Conservation (phyloP, 176 grass and related monocot species). For the Calamus simplicifolius region DNA sequence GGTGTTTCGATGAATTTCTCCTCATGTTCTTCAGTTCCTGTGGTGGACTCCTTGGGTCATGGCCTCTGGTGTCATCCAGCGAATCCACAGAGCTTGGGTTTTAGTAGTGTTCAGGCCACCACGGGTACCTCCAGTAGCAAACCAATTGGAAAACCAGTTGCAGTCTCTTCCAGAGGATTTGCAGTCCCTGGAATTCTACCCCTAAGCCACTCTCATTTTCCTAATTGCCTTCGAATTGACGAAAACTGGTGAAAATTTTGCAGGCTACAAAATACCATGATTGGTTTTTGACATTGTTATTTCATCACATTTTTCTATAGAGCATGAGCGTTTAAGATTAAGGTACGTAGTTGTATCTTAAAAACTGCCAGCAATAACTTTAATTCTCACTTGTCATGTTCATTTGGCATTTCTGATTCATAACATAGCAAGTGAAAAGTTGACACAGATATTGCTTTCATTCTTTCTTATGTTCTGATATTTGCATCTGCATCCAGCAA, state of each 20-base stretch:
- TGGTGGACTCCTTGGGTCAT: not conserved
- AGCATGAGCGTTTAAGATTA: no score
- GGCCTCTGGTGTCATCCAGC: slow-evolving; percentile 2
- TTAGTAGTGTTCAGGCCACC: not conserved
- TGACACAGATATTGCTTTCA: not conserved
- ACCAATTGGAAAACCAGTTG: slow-evolving; percentile 4
- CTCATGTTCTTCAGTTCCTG: not conserved
- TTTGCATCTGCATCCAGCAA: slow-evolving; percentile 39
- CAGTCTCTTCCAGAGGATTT: slow-evolving; percentile 1
- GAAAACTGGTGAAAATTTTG: no score
- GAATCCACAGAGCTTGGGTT: not conserved
- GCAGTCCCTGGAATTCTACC: not conserved
- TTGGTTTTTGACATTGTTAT: no score
- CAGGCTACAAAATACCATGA: no score
- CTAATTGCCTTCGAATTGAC: no score
- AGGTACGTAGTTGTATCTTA: no score
- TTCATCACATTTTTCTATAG: no score
- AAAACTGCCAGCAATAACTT: no score
- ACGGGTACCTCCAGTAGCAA: not conserved
- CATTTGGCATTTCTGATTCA: no score
- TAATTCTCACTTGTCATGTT: no score
- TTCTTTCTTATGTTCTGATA: slow-evolving; percentile 21
- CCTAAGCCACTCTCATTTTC: not conserved
- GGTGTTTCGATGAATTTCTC: not conserved
- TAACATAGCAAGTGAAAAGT: no score